These are phyloP conservation scores for Clarkia xantiana DNA, from an alignment of 345 rosid genomes.

Conservation along the genomic window DNA sequence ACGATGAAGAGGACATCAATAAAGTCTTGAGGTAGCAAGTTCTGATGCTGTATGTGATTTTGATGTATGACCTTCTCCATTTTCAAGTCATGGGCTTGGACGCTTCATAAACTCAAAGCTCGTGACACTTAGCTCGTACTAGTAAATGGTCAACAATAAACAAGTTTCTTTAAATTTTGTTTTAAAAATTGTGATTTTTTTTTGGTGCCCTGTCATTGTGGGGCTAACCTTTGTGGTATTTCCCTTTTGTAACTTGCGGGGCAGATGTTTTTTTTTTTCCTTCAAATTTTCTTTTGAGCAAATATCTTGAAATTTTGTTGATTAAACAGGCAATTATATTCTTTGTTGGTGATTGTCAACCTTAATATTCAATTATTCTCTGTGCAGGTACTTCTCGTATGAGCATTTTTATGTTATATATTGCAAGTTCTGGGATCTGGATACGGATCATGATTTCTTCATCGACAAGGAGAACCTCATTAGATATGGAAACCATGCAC, in stretches of 20 bases:
- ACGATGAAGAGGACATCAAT: constrained; percentile 97
- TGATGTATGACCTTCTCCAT: background rate
- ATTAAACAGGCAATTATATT: background rate
- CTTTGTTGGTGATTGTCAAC: constrained; percentile 4
- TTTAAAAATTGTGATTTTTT: no score
- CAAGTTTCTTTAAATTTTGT: no score
- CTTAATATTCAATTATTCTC: constrained; percentile 1
- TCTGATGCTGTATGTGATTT: background rate
- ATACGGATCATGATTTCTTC: constrained; percentile 89
- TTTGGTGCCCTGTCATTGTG: no score
- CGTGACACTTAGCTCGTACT: no score
- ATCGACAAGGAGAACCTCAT: constrained; percentile 97
- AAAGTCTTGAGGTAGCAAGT: constrained; percentile 68
- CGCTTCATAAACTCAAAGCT: background rate
- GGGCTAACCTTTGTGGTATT: no score
- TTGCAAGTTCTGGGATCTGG: constrained; percentile 99
- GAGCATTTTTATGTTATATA: constrained; percentile 94
- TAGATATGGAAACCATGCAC: constrained; percentile 94
- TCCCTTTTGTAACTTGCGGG: no score
- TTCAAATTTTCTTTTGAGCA: no score
- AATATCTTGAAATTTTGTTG: no score
- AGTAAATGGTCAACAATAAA: no score
- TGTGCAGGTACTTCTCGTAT: constrained; percentile 74
- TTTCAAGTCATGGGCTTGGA: background rate
- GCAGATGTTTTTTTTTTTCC: no score